Evolutionary conservation across 768 basidiomycete genomes (phyloP).

Genomic region (Thelephora ganbajun): DNA sequence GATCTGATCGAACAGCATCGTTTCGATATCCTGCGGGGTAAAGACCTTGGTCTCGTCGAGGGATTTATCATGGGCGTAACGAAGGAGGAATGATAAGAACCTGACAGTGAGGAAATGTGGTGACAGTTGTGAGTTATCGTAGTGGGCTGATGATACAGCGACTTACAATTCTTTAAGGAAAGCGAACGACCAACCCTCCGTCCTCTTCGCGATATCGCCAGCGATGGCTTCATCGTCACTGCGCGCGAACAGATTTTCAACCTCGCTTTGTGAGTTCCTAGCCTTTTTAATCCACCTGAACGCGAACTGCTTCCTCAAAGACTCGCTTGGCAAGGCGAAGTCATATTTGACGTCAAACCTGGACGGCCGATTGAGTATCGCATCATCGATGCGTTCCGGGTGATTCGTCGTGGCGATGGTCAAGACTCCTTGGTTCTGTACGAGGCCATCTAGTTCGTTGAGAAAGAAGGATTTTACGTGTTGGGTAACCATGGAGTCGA

Average conservation of each 20-base stretch:
- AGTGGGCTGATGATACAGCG: conserved; percentile 11
- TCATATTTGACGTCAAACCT: conserved; percentile 32
- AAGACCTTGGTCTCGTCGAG: not conserved
- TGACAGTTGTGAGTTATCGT: not conserved
- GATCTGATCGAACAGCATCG: conserved; percentile 1
- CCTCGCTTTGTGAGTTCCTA: conserved; percentile 9
- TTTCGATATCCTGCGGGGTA: not conserved
- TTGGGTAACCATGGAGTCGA: conserved; percentile 27
- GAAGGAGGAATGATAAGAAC: conserved; percentile 21
- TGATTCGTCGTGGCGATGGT: conserved; percentile 28
- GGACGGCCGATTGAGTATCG: conserved; percentile 25
- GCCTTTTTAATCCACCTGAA: conserved; percentile 26
- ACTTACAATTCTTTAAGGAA: conserved; percentile 27
- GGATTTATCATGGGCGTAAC: conserved; percentile 16
- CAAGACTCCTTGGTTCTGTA: conserved; percentile 26
- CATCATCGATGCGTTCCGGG: conserved; percentile 28
- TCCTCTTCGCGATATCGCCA: conserved; percentile 21
- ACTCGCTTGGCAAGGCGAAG: conserved; percentile 19
- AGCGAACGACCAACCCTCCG: conserved; percentile 27
- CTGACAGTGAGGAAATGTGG: not conserved
- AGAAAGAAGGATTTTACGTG: conserved; percentile 27
- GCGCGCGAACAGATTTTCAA: conserved; percentile 18
- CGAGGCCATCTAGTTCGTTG: conserved; percentile 20
- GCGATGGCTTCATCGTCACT: conserved; percentile 14
- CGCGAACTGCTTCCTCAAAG: conserved; percentile 21